A percentile compares a stretch with the other conserved stretches of the same genome.
Evolutionary conservation across 78 protist genomes (phyloP).

Genomic region (Polysphondylium violaceum): DNA sequence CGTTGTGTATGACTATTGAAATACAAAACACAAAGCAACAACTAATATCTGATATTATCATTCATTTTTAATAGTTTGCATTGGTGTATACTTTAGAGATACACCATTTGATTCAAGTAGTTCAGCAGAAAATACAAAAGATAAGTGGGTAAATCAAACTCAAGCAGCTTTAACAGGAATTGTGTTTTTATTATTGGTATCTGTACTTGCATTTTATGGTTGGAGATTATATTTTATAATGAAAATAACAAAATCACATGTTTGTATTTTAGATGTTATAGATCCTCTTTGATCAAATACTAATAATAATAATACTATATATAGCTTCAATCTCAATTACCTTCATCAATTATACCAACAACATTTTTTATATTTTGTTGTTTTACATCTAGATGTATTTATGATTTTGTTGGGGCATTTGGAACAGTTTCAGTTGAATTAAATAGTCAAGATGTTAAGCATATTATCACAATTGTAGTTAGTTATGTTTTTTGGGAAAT

Average conservation of each 20-base stretch:
- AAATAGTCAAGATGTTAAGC: neutral
- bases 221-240: constrained; percentile 33
- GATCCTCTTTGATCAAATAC: neutral
- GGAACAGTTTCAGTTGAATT: constrained; percentile 23
- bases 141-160: neutral
- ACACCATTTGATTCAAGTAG: no score
- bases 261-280: neutral
- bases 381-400: constrained; percentile 58
- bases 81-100: constrained; percentile 19
- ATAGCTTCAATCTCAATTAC: constrained; percentile 63
- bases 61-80: constrained; percentile 27
- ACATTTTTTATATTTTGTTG: constrained; percentile 61
- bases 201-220: constrained; percentile 69
- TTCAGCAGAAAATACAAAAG: neutral
- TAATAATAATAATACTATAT: neutral
- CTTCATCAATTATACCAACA: constrained; percentile 66
- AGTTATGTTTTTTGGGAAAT: constrained; percentile 55
- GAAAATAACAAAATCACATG: constrained; percentile 45
- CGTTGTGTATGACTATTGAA: no score
- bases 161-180: constrained; percentile 43
- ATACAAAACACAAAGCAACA: neutral
- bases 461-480: constrained; percentile 23
- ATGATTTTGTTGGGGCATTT: constrained; percentile 47
- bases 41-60: neutral
- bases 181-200: constrained; percentile 60